Percentiles rank a stretch among this genome's conserved stretches.
Conservation (phyloP, 495 filamentous ascomycete species). For the Talaromyces adpressus region DNA sequence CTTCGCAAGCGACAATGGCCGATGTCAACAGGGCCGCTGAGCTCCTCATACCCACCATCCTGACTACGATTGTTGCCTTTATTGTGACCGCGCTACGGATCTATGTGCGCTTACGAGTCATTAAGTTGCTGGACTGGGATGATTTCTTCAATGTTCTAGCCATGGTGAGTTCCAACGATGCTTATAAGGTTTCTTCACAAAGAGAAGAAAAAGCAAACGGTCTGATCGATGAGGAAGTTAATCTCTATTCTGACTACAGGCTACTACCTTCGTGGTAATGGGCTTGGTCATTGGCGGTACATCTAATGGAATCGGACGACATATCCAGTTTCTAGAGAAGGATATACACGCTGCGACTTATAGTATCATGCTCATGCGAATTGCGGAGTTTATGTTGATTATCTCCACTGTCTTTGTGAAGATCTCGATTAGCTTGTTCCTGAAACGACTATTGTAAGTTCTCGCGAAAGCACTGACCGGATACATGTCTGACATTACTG, state of each 20-base stretch:
- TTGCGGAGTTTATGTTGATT: not conserved
- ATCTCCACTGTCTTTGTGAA: conserved; percentile 1
- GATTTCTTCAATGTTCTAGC: conserved; percentile 10
- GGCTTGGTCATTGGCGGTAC: not conserved
- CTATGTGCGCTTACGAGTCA: not conserved
- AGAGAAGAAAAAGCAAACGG: not conserved
- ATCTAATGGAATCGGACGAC: not conserved
- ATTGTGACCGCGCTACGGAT: conserved; percentile 1
- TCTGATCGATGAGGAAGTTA: not conserved
- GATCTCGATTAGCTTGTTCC: conserved; percentile 9
- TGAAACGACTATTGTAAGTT: conserved; percentile 8
- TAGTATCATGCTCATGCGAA: conserved; percentile 2
- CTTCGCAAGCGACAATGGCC: not conserved
- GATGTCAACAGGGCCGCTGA: conserved; percentile 9
- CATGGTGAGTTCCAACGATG: conserved; percentile 1
- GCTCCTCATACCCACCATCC: conserved; percentile 9
- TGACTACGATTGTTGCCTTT: conserved; percentile 9
- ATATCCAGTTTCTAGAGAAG: not conserved
- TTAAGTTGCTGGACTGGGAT: conserved; percentile 10
- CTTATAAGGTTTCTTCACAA: not conserved
- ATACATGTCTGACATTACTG: not conserved
- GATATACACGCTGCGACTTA: not conserved
- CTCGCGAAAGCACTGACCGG: not conserved
- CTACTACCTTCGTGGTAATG: not conserved
- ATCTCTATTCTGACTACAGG: not conserved